A percentile compares a stretch with the other conserved stretches of the same genome.
phyloP scores from a whole-genome alignment of 2,329 filamentous ascomycete species.

The Colletotrichum cordylinicola region DNA sequence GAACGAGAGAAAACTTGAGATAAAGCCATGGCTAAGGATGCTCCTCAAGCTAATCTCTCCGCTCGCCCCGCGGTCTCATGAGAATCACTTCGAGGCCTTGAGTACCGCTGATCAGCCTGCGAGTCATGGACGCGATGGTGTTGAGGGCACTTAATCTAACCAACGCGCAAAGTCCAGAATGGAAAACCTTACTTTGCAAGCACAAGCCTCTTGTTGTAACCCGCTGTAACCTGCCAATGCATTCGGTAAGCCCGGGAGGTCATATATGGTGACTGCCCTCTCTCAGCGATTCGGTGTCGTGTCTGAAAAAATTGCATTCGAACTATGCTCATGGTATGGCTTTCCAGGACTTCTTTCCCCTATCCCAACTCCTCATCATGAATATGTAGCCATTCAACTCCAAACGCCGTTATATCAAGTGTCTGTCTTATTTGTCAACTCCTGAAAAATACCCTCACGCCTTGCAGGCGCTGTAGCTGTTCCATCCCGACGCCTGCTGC shows the following conservation, averaged over 20 bases:
- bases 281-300: neutral
- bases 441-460: neutral
- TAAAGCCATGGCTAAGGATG: neutral
- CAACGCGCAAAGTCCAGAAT: neutral
- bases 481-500: conserved; percentile 28
- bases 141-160: neutral
- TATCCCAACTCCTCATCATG: neutral
- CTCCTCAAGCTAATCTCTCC: neutral
- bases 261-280: neutral
- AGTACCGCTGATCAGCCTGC: neutral
- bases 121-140: neutral
- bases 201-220: neutral
- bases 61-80: neutral
- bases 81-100: neutral
- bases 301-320: neutral
- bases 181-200: neutral
- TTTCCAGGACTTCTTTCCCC: neutral
- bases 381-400: neutral
- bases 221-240: neutral
- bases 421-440: neutral
- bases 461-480: conserved; percentile 31
- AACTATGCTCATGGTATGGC: neutral
- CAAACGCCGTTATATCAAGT: neutral
- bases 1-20: neutral
- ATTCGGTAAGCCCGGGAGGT: neutral